phyloP scores from a whole-genome alignment of 2,329 filamentous ascomycete species.

The Botrytis galanthina region DNA sequence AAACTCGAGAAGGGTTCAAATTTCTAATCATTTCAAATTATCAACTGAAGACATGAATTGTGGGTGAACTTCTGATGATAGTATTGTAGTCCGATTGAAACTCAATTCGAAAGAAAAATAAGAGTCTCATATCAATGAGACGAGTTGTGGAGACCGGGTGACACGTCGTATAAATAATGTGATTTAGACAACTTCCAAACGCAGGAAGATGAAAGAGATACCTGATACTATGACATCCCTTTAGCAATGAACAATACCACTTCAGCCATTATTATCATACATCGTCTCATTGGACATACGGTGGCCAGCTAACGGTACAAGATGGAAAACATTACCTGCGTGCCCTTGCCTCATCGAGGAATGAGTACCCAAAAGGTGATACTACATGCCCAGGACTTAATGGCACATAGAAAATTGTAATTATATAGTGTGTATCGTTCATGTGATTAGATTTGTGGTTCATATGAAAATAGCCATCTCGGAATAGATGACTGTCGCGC shows the following conservation, averaged over 20 bases:
- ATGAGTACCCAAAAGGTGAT: background rate
- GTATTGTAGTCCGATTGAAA: background rate
- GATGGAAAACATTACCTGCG: fast-evolving
- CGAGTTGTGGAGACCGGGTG: background rate
- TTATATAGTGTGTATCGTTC: background rate
- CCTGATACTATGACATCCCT: background rate
- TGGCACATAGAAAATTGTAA: background rate
- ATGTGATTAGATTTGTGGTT: background rate
- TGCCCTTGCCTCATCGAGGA: background rate
- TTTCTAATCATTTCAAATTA: background rate
- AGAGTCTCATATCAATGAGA: background rate
- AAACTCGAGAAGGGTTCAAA: background rate
- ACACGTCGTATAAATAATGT: background rate
- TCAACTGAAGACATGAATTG: background rate
- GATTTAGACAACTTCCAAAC: background rate
- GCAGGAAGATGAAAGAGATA: background rate
- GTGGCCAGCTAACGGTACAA: background rate
- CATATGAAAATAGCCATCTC: background rate
- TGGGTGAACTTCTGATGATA: background rate
- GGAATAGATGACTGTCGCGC: background rate
- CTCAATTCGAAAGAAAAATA: background rate
- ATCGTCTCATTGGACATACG: background rate
- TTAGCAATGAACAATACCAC: background rate
- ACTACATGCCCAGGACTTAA: background rate
- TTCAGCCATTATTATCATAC: background rate